Percentiles rank a stretch among this genome's conserved stretches.
Conservation (phyloP, 202 grass and related monocot genomes). For the Panicum virgatum region DNA sequence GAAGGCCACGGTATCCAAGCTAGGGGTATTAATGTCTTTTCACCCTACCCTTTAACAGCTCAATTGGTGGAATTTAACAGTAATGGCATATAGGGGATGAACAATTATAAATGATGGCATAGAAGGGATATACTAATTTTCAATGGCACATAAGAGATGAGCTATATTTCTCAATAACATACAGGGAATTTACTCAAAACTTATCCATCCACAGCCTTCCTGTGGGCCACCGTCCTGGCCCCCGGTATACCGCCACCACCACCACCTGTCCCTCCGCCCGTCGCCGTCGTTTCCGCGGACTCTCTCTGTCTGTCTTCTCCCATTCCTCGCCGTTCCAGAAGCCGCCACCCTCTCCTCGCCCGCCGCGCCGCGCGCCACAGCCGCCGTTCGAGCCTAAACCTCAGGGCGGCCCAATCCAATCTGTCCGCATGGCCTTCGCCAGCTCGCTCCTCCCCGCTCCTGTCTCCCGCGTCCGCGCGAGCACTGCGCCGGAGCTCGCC, state of each 20-base stretch:
- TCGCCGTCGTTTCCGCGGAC: slow-evolving; percentile 23
- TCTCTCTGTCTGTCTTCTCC: not conserved
- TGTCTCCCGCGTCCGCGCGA: slow-evolving; percentile 29
- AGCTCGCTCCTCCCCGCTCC: slow-evolving; percentile 33
- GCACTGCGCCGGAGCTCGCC: slow-evolving; percentile 31
- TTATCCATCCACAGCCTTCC: slow-evolving; percentile 38
- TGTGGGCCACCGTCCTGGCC: not conserved
- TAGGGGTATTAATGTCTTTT: too few relatives aligned
- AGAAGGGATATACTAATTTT: too few relatives aligned
- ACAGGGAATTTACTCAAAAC: too few relatives aligned
- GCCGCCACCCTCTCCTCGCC: slow-evolving; percentile 22
- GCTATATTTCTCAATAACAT: too few relatives aligned
- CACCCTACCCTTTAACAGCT: too few relatives aligned
- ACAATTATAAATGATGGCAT: too few relatives aligned
- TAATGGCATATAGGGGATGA: too few relatives aligned
- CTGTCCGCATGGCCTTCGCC: slow-evolving; percentile 42
- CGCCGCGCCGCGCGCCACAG: not conserved
- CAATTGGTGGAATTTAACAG: too few relatives aligned
- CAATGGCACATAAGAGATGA: too few relatives aligned
- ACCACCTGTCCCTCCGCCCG: slow-evolving; percentile 13
- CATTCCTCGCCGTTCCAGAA: slow-evolving; percentile 36
- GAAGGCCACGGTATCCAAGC: too few relatives aligned
- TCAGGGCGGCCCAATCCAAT: not conserved
- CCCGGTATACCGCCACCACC: not conserved
- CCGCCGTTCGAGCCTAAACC: not conserved